phyloP scores from a whole-genome alignment of 768 basidiomycete genomes.

The Russula sp. region DNA sequence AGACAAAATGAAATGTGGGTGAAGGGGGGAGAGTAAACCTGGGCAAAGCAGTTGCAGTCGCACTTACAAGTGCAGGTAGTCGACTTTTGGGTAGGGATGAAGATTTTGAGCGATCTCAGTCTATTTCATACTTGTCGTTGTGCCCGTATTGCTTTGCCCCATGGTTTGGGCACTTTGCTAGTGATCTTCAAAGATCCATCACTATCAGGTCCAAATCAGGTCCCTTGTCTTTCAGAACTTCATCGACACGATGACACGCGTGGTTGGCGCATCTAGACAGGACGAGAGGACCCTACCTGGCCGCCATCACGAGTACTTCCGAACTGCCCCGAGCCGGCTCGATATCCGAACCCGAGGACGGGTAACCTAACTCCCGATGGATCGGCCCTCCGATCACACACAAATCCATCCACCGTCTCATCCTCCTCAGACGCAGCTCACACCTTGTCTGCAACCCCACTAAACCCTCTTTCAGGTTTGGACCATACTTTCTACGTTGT shows the following conservation, averaged over 20 bases:
- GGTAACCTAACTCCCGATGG: background rate
- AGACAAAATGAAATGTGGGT: conserved; percentile 20
- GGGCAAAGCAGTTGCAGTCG: conserved; percentile 25
- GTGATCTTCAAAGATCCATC: conserved; percentile 23
- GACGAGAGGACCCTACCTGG: conserved; percentile 6
- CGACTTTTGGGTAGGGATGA: background rate
- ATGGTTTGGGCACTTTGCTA: conserved; percentile 13
- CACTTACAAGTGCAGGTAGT: conserved; percentile 19
- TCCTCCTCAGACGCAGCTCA: background rate
- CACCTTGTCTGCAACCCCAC: background rate
- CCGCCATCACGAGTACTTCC: conserved; percentile 15
- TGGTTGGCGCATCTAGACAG: conserved; percentile 10
- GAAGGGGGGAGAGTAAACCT: conserved; percentile 30
- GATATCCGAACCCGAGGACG: conserved; percentile 6
- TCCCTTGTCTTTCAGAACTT: conserved; percentile 12
- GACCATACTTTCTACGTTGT: background rate
- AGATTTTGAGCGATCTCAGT: conserved; percentile 24
- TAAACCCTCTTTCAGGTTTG: background rate
- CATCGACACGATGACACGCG: conserved; percentile 15
- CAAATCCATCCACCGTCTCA: background rate
- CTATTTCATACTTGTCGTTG: conserved; percentile 24
- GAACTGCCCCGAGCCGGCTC: conserved; percentile 10
- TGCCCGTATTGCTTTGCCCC: conserved; percentile 23
- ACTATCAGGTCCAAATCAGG: conserved; percentile 26
- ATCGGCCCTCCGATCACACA: background rate